These are phyloP conservation scores for Xerocomus amazonicus DNA, from an alignment of 1,284 basidiomycete species.

Conservation along the genomic window DNA sequence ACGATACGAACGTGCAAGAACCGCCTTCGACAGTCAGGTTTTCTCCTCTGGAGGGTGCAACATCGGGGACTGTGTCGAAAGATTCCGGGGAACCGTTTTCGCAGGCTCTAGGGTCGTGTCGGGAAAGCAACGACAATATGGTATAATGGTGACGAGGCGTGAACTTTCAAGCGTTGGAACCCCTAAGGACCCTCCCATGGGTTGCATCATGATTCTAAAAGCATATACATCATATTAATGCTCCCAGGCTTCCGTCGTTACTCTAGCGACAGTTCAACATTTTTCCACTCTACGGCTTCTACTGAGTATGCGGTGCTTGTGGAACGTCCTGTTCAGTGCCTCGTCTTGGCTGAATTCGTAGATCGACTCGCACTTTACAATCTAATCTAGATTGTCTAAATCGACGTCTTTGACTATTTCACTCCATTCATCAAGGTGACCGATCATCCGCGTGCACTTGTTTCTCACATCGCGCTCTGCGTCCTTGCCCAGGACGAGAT, in stretches of 20 bases:
- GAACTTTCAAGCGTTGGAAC: background rate
- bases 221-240: too few relatives aligned
- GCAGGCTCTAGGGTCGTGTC: background rate
- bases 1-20: background rate
- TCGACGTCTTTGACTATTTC: constrained; percentile 39
- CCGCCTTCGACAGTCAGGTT: constrained; percentile 4
- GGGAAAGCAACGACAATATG: background rate
- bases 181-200: too few relatives aligned
- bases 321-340: too few relatives aligned
- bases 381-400: constrained; percentile 25
- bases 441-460: constrained; percentile 39
- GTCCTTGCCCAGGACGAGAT: constrained; percentile 47
- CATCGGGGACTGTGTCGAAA: background rate
- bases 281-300: too few relatives aligned
- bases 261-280: too few relatives aligned
- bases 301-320: too few relatives aligned
- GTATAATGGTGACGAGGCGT: background rate
- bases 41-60: background rate
- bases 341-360: too few relatives aligned
- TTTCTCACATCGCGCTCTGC: constrained; percentile 41
- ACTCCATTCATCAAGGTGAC: constrained; percentile 44
- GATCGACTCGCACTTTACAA: background rate
- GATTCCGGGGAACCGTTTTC: background rate
- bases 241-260: too few relatives aligned
- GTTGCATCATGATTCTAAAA: too few relatives aligned